A percentile compares a stretch with the other conserved stretches of the same genome.
These are phyloP conservation scores for Penicillium cataractarum DNA, from an alignment of 495 filamentous ascomycete species.

Conservation along the genomic window DNA sequence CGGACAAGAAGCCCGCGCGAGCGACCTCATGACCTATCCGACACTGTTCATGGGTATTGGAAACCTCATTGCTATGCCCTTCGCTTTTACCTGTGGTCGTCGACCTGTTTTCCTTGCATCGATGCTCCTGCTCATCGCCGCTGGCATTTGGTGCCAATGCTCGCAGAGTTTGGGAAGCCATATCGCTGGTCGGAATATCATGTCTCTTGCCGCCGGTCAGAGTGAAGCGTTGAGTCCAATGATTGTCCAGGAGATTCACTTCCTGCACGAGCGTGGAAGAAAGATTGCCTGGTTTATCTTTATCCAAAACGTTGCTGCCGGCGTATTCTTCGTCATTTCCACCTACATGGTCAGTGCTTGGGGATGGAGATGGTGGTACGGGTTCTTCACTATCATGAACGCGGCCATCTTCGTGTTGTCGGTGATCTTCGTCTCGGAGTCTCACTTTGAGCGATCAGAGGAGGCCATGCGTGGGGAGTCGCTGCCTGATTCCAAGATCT, in stretches of 20 bases:
- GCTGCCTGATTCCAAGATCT: slow-evolving; percentile 1
- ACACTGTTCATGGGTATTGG: slow-evolving; percentile 37
- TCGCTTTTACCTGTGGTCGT: slow-evolving; percentile 25
- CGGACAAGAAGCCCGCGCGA: slow-evolving; percentile 22
- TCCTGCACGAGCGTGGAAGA: slow-evolving; percentile 26
- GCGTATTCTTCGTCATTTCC: slow-evolving; percentile 23
- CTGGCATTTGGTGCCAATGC: slow-evolving; percentile 29
- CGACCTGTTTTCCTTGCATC: slow-evolving; percentile 32
- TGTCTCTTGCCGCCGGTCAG: slow-evolving; percentile 33
- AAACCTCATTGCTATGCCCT: slow-evolving; percentile 32
- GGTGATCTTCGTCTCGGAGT: slow-evolving; percentile 20
- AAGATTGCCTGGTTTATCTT: slow-evolving; percentile 28
- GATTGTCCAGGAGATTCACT: slow-evolving; percentile 30
- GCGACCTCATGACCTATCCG: slow-evolving; percentile 32
- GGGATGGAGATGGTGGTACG: slow-evolving; percentile 33
- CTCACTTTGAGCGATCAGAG: slow-evolving; percentile 17
- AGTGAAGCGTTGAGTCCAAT: slow-evolving; percentile 31
- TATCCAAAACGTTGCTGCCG: slow-evolving; percentile 23
- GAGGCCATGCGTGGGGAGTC: slow-evolving; percentile 14
- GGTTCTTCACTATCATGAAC: slow-evolving; percentile 25
- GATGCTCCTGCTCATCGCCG: slow-evolving; percentile 23
- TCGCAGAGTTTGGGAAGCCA: slow-evolving; percentile 24
- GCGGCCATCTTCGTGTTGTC: slow-evolving; percentile 16
- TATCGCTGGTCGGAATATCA: slow-evolving; percentile 32
- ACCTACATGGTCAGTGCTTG: slow-evolving; percentile 22